Percentiles rank a stretch among this genome's conserved stretches.
Evolutionary conservation across 345 rosid species (phyloP).

Genomic region (Anastatica hierochuntica): DNA sequence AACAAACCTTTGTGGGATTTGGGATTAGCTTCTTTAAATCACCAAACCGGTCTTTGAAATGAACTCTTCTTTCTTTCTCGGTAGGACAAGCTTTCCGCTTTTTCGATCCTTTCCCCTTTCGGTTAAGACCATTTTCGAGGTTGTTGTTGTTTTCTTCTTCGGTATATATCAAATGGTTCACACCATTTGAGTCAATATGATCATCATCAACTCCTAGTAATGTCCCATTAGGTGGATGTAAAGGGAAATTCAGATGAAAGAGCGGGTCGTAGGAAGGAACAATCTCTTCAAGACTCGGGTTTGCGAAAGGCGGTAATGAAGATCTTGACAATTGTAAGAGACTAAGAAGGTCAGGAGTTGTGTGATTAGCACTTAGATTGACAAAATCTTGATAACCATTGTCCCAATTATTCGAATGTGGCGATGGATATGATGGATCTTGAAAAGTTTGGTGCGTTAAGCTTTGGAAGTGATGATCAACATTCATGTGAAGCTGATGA

Average conservation of each 20-base stretch:
- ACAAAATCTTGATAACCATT: conserved; percentile 20
- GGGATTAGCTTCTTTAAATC: conserved; percentile 52
- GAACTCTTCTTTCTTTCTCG: conserved; percentile 57
- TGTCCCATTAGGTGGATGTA: conserved; percentile 43
- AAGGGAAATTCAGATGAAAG: conserved; percentile 44
- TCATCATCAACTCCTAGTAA: conserved; percentile 22
- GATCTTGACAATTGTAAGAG: conserved; percentile 50
- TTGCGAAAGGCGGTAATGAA: conserved; percentile 30
- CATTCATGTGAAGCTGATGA: conserved; percentile 34
- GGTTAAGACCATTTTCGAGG: conserved; percentile 31
- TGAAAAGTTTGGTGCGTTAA: conserved; percentile 23
- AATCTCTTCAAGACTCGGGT: conserved; percentile 18
- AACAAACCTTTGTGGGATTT: conserved; percentile 50
- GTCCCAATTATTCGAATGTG: conserved; percentile 30
- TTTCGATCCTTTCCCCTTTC: conserved; percentile 34
- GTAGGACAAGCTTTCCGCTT: conserved; percentile 46
- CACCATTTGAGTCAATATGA: conserved; percentile 21
- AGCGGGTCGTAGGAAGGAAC: conserved; percentile 42
- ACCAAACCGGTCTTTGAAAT: conserved; percentile 42
- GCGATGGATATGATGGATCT: conserved; percentile 8
- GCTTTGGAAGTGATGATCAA: conserved; percentile 15
- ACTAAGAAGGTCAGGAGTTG: conserved; percentile 55
- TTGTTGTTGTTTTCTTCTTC: conserved; percentile 22
- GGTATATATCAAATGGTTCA: conserved; percentile 6
- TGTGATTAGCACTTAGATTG: conserved; percentile 15